Base-by-base conservation (phyloP, 179 eudicot genomes). In the Sideroxylon spinosum region DNA sequence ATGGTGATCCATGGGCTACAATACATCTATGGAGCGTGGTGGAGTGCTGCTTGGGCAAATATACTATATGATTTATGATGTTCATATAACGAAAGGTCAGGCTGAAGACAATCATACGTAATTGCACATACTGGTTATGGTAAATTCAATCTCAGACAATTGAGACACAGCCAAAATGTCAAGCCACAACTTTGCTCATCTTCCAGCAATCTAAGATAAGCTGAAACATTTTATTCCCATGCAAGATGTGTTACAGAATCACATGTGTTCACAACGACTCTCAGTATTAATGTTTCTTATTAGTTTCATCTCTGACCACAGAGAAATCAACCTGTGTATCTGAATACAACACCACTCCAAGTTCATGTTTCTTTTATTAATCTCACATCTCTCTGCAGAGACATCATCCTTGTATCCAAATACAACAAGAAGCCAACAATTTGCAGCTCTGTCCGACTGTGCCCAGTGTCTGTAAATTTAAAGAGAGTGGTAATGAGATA, bases 351-450 rank as follows among this genome's bases (percentile, higher is more conserved):
- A 68, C 13, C 56, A 9, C 9, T 13, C 16, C 13, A 13, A 52
- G 13, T 52, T 52, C 16, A 9, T 52, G 56, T 52, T 10, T 9
- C 16, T 52, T 9, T 52, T 52, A 52, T 52, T 76, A 50, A 48
- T 66, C 55, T 66, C 79, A 76, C 53, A 63, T 63, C 48, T 76
- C 12, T 20, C 46, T 16, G 46, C 19, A 32, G 66, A 56, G 32
- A 56, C 26, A 63, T 60, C 57, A 66, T 65, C 70, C 17, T 6
- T 19, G 66, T 53, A 67, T 67, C 55, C 3, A n/a, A 64, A 71
- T 8, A 78, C 74, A 37, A 68, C 7, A 68, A 7, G 22, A 78
- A 29, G 55, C 74, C 67, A 68, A 26, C 68, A 46, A 57, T 52
- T 55, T 55, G 57, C 66, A 13, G 46, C 68, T 57, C 20, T 48